Conservation (phyloP, 768 basidiomycete species). For the Lyophyllum semitale region DNA sequence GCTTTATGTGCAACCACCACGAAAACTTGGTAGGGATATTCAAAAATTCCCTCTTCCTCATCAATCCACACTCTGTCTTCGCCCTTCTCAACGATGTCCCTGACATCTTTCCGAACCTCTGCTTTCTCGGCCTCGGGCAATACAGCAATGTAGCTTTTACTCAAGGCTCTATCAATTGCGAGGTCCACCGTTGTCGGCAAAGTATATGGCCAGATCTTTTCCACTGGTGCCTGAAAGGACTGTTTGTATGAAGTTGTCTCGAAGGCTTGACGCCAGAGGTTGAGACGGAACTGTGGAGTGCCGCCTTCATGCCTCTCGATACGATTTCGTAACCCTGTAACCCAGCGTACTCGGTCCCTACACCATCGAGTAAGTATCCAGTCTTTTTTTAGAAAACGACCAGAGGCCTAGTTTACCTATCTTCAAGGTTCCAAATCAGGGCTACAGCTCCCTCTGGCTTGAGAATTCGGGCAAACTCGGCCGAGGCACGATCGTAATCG, state of each 20-base stretch:
- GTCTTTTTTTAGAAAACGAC: background rate
- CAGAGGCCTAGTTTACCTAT: conserved; percentile 46
- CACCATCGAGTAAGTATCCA: background rate
- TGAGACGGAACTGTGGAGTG: conserved; percentile 81
- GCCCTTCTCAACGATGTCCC: conserved; percentile 56
- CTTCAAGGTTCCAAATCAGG: conserved; percentile 92
- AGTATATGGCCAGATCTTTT: conserved; percentile 54
- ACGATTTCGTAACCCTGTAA: conserved; percentile 66
- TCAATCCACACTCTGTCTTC: conserved; percentile 78
- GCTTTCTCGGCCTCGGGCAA: conserved; percentile 59
- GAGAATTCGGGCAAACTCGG: conserved; percentile 80
- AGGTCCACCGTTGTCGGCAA: conserved; percentile 55
- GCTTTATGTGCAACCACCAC: conserved; percentile 51
- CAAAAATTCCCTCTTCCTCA: conserved; percentile 68
- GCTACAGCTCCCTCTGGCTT: conserved; percentile 72
- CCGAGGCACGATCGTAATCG: conserved; percentile 68
- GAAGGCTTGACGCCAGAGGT: conserved; percentile 74
- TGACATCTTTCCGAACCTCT: conserved; percentile 51
- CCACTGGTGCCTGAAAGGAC: conserved; percentile 60
- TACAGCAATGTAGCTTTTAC: conserved; percentile 84
- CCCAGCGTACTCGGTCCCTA: conserved; percentile 71
- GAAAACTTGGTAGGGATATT: conserved; percentile 77
- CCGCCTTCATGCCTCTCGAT: conserved; percentile 70
- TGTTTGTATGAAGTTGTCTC: conserved; percentile 59
- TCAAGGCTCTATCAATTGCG: conserved; percentile 67